Evolutionary conservation across 257 asterid genomes (phyloP), one percentile per base, ranked within the genome.

Genomic region (Prunella vulgaris): DNA sequence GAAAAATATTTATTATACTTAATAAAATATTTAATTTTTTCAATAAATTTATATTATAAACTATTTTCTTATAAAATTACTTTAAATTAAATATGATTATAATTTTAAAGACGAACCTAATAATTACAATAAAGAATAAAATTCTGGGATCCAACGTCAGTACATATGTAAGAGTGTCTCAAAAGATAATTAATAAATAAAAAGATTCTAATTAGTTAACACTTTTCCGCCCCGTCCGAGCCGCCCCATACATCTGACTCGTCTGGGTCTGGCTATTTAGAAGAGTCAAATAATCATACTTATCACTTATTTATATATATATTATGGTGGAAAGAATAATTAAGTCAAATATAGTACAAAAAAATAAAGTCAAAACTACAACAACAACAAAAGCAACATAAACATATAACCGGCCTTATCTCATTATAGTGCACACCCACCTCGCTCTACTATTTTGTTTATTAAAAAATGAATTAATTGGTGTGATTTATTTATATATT

Each of bases 181-280:
- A 20, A 14, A 2, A 10, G 10, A 40, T 25, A 7, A 3, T 25
- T 44, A 59, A 21, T 49, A 20, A 61, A 22, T 48, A 48, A 71
- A 53, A 17, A 37, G 71, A 72, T 72, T 72, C 76, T 60, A 61
- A 25, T 25, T 25, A 1, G 28, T 10, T 2, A 6, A 12, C 77
- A 53, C 71, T 51, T 52, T 13, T 35, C 14, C 14, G 57, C 7
- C 15, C 76, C 12, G 51, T 12, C 12, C 77, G 77, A 64, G 61
- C 77, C 77, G 77, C 77, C 77, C 77, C 77, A 72, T 72, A 72
- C 71, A 52, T 51, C 21, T 28, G 52, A 7, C 24, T 53, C 53
- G 52, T 62, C 5, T 62, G 56, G 70, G 52, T 62, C 5, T 62
- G 56, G 70, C 46, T 33, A 3, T 15, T 52, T 51, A 22, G 70